phyloP scores from a whole-genome alignment of 2,329 filamentous ascomycete species.

The Pezicula neosporulosa region DNA sequence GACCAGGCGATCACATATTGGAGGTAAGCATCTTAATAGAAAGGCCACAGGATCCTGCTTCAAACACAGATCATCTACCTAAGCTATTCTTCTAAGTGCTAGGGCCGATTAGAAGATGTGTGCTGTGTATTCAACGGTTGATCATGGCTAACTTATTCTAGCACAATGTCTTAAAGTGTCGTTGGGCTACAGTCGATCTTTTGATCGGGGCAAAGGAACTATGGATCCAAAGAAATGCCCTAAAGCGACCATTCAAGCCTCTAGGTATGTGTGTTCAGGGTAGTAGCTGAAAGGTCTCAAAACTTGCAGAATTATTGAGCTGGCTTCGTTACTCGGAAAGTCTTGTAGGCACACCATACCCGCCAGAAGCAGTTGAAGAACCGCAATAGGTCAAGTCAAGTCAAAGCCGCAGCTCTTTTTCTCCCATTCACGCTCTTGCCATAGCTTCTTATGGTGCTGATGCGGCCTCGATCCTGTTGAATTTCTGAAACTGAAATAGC shows the following conservation, averaged over 20 bases:
- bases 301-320: not conserved
- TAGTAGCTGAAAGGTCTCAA: not conserved
- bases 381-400: too few relatives aligned
- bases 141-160: conserved; percentile 5
- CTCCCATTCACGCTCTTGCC: too few relatives aligned
- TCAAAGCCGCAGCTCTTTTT: too few relatives aligned
- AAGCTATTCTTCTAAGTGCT: too few relatives aligned
- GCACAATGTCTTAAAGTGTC: conserved; percentile 21
- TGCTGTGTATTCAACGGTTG: not conserved
- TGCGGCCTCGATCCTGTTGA: too few relatives aligned
- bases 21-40: conserved; percentile 5
- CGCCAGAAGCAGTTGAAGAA: too few relatives aligned
- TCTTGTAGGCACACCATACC: too few relatives aligned
- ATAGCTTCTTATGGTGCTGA: too few relatives aligned
- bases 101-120: too few relatives aligned
- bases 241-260: conserved; percentile 5
- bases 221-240: conserved; percentile 16
- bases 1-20: not conserved
- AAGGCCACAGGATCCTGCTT: not conserved
- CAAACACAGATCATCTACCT: too few relatives aligned
- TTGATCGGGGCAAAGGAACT: conserved; percentile 19
- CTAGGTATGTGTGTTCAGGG: conserved; percentile 5
- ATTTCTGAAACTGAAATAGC: too few relatives aligned
- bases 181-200: conserved; percentile 22
- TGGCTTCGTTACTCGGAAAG: not conserved